These are phyloP conservation scores for Angomonas deanei DNA, from an alignment of 208 protist genomes.

Conservation along the genomic window DNA sequence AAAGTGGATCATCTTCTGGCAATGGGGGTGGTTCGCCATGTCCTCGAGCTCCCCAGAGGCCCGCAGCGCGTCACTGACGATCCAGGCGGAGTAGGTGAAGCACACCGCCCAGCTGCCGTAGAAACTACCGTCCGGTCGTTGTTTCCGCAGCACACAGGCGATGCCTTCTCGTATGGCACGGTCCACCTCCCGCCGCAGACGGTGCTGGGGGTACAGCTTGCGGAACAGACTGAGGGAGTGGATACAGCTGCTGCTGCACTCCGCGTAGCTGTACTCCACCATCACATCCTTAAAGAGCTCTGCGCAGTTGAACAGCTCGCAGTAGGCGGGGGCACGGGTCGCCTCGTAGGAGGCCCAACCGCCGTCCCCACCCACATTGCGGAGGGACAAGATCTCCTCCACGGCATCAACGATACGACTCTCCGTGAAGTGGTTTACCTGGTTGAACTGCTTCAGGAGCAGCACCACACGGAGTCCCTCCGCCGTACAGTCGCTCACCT, in stretches of 20 bases:
- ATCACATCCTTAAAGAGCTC: conserved; percentile 98
- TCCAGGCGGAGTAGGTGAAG: conserved; percentile 97
- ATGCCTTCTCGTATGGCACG: conserved; percentile 84
- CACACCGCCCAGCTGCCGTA: conserved; percentile 96
- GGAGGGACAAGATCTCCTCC: conserved; percentile 94
- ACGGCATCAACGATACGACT: conserved; percentile 80
- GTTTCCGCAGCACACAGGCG: conserved; percentile 82
- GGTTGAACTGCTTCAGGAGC: conserved; percentile 21
- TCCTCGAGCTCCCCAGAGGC: conserved; percentile 66
- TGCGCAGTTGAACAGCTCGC: conserved; percentile 94
- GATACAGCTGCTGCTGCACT: conserved; percentile 95
- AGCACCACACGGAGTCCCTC: conserved; percentile 93
- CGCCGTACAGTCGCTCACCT: conserved; percentile 96
- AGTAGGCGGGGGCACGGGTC: conserved; percentile 78
- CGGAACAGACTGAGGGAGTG: conserved; percentile 91
- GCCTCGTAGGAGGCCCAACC: conserved; percentile 96
- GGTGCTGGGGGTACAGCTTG: conserved; percentile 86
- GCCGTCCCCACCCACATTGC: conserved; percentile 88
- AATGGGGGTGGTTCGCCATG: conserved; percentile 66
- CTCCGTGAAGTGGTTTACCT: conserved; percentile 30
- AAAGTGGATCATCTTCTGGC: conserved; percentile 85
- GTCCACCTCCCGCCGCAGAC: conserved; percentile 73
- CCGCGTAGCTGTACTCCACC: conserved; percentile 96
- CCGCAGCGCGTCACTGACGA: conserved; percentile 91
- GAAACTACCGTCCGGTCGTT: conserved; percentile 83